Conservation (phyloP, 75 land plant genomes). For the Selaginella moellendorffii region DNA sequence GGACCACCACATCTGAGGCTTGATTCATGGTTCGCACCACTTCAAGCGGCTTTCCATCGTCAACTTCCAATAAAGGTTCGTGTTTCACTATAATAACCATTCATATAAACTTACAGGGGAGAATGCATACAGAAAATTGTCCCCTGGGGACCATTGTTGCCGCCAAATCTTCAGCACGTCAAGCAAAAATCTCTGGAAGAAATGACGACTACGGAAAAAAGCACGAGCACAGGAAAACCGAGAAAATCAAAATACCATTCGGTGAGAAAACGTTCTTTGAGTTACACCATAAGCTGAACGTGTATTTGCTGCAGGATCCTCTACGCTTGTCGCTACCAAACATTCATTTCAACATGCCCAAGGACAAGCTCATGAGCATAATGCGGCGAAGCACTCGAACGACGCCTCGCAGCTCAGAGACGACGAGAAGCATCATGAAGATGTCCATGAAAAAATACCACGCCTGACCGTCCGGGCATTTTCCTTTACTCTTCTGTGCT, state of each 20-base stretch:
- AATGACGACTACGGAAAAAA: background rate
- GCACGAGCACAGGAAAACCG: background rate
- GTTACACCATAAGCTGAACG: background rate
- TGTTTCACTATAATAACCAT: background rate
- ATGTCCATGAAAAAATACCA: slow-evolving; percentile 32
- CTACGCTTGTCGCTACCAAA: background rate
- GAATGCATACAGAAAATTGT: slow-evolving; percentile 11
- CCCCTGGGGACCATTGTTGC: slow-evolving; percentile 5
- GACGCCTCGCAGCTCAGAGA: background rate
- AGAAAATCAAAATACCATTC: background rate
- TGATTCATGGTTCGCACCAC: slow-evolving; percentile 24
- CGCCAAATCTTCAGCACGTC: background rate
- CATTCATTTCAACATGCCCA: background rate
- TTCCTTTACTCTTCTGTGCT: too few relatives aligned
- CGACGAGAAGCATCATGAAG: slow-evolving; percentile 19
- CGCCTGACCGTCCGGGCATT: too few relatives aligned
- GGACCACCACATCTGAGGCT: slow-evolving; percentile 25
- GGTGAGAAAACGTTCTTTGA: background rate
- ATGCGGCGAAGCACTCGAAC: background rate
- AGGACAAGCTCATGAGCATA: background rate
- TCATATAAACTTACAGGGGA: background rate
- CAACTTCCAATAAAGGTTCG: slow-evolving; percentile 24
- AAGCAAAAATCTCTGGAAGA: slow-evolving; percentile 1
- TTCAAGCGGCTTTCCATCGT: slow-evolving; percentile 18
- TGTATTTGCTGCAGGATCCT: background rate